Conservation (phyloP, 257 asterid species). For the Solanum raphanifolium region DNA sequence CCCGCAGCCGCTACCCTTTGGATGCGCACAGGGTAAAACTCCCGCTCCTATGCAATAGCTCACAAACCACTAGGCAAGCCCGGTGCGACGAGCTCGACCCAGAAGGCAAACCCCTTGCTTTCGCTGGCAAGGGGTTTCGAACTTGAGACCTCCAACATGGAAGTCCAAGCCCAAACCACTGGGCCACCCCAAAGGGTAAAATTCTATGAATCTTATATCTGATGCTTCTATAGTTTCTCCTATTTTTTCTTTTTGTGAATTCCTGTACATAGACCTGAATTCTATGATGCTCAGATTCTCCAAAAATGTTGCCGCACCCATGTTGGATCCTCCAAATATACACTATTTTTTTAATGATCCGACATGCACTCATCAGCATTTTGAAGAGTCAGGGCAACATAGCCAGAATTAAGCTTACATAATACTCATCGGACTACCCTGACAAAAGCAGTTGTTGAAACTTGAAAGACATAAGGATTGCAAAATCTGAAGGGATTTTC, state of each 20-base stretch:
- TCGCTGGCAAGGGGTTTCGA: too few relatives aligned
- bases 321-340: background rate
- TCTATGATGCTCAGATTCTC: background rate
- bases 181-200: too few relatives aligned
- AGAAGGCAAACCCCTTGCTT: too few relatives aligned
- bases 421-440: background rate
- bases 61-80: too few relatives aligned
- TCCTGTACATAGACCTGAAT: background rate
- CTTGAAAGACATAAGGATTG: background rate
- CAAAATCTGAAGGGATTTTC: conserved; percentile 11
- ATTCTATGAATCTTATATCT: background rate
- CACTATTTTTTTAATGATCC: background rate
- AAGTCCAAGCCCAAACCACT: too few relatives aligned
- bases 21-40: too few relatives aligned
- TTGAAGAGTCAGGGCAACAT: background rate
- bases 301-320: background rate
- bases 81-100: too few relatives aligned
- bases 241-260: background rate
- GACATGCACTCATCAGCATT: background rate
- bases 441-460: background rate
- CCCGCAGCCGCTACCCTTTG: too few relatives aligned
- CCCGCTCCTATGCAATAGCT: too few relatives aligned
- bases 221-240: background rate
- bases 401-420: background rate
- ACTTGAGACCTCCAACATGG: too few relatives aligned